Evolutionary conservation across 768 basidiomycete genomes (phyloP), one percentile per base, ranked within the genome.

Genomic region (Leccinum aurantiacum): DNA sequence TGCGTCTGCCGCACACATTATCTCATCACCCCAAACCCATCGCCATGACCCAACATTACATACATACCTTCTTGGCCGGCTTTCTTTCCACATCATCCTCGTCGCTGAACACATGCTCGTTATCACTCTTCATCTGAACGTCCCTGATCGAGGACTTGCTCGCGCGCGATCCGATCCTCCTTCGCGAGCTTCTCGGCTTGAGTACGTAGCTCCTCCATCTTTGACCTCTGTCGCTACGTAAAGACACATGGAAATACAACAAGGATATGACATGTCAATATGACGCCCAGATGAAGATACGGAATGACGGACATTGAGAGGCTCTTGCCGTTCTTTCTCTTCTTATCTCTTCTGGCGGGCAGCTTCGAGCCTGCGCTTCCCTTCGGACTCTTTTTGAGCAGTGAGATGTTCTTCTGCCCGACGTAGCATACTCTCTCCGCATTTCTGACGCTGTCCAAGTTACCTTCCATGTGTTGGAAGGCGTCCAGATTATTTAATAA

Each of bases 371-470:
- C 85, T 86, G 6, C 89, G 85, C 51, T 87, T 94, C 89, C 0
- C 78, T 69, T 95, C 94, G 65, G 84, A 82, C 59, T 86, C 82
- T 56, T 82, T 78, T 70, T 96, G 94, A 17, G 13, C 24, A 25
- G 5, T 24, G 22, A 44, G 41, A 19, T 44, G 41, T 19, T 44
- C 41, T 15, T 25, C 47, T 48, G 6, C 22, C 24, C 24, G 14
- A 57, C 90, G 82, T 56, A 95, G 72, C 80, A 98, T 87, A 67
- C 82, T 88, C 60, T 92, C 89, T 13, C 95, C 93, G 67, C 97
- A 98, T 71, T 90, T 89, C 41, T 87, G 82, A 50, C 96, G 86
- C 65, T 27, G 8, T 69, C 68, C 19, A 84, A 64, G 54, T 82
- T 80, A 2, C 81, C 84, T 57, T 27, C 27, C 27, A 92, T 72